Evolutionary conservation across 179 eudicot species (phyloP).

Genomic region (Spergularia azorica): DNA sequence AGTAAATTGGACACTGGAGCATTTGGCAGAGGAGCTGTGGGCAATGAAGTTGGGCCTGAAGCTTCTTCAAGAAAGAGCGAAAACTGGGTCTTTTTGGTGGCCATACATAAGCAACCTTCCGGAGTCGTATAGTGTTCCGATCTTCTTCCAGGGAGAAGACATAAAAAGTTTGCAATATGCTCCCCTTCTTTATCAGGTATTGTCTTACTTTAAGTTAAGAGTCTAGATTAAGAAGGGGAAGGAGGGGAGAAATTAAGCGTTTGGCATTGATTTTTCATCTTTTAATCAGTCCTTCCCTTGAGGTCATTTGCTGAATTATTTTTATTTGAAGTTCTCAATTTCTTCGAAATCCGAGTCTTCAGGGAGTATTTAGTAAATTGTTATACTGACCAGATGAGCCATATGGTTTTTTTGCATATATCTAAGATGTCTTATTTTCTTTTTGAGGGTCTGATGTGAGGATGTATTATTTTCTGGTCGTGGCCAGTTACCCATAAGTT

Average conservation of each 20-base stretch:
- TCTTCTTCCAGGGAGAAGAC: constrained; percentile 89
- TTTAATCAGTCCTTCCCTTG: neutral
- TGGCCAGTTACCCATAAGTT: neutral
- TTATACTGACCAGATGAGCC: neutral
- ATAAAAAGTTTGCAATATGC: constrained; percentile 87
- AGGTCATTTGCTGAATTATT: neutral
- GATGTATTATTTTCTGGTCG: neutral
- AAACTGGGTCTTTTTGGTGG: constrained; percentile 90
- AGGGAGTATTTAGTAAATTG: neutral
- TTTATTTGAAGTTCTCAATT: neutral
- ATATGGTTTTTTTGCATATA: neutral
- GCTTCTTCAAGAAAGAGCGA: constrained; percentile 91
- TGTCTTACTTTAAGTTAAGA: neutral
- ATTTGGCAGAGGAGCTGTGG: constrained; percentile 99
- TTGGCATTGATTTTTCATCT: neutral
- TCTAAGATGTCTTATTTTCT: neutral
- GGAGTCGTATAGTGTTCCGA: constrained; percentile 81
- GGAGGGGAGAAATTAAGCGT: neutral
- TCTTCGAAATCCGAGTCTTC: neutral
- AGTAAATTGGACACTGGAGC: constrained; percentile 76
- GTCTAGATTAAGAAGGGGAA: neutral
- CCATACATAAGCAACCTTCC: constrained; percentile 97
- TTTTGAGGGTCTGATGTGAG: too few relatives aligned
- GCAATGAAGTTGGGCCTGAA: constrained; percentile 86
- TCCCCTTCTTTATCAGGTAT: constrained; percentile 87